Evolutionary conservation across 2,329 filamentous ascomycete genomes (phyloP).

Genomic region (Neonectria magnoliae): DNA sequence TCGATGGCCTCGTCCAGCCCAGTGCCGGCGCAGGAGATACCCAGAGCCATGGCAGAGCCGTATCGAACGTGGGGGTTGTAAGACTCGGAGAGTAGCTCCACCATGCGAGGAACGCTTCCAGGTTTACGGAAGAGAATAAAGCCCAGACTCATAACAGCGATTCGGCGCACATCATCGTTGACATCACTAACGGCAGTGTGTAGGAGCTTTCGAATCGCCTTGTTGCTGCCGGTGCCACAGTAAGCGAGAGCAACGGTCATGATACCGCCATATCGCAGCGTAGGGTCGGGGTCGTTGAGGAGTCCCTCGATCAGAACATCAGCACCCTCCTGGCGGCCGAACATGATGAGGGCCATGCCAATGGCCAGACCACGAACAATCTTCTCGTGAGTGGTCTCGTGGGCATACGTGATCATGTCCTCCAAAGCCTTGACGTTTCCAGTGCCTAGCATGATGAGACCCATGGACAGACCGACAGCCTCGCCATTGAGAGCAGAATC

Average conservation of each 20-base stretch:
- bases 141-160: constrained; percentile 96
- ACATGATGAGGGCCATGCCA: constrained; percentile 99
- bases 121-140: constrained; percentile 99
- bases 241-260: constrained; percentile 99
- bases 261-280: constrained; percentile 94
- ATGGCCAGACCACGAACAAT: constrained; percentile 95
- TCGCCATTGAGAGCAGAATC: constrained; percentile 98
- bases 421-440: constrained; percentile 93
- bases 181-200: constrained; percentile 98
- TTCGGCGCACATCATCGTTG: constrained; percentile 94
- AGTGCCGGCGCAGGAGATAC: constrained; percentile 97
- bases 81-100: constrained; percentile 95
- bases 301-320: constrained; percentile 95
- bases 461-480: constrained; percentile 95
- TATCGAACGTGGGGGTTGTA: constrained; percentile 99
- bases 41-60: constrained; percentile 96
- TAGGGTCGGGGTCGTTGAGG: constrained; percentile 91
- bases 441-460: constrained; percentile 98
- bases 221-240: constrained; percentile 97
- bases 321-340: constrained; percentile 90
- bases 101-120: constrained; percentile 96
- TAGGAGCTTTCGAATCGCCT: constrained; percentile 93
- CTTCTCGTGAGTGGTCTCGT: constrained; percentile 99
- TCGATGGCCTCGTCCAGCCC: constrained; percentile 97
- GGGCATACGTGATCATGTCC: constrained; percentile 97